Conservation (phyloP, 805 yeast species). For the Metschnikowia similis region DNA sequence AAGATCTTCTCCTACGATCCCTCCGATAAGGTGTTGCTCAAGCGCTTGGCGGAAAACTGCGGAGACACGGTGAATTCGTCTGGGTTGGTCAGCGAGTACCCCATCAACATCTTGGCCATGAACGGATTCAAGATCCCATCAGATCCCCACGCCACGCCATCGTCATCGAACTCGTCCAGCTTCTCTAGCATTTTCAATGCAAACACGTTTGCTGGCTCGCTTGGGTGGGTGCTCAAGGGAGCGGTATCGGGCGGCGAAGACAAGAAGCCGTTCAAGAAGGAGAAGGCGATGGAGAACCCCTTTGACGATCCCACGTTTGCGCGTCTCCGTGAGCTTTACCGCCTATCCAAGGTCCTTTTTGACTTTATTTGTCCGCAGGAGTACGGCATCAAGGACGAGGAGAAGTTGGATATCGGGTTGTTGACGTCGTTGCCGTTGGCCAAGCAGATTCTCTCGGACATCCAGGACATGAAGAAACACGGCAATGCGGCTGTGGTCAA, state of each 20-base stretch:
- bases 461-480: constrained; percentile 70
- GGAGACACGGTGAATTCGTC: constrained; percentile 45
- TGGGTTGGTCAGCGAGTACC: constrained; percentile 63
- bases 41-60: constrained; percentile 35
- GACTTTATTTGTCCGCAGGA: constrained; percentile 99
- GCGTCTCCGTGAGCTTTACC: constrained; percentile 79
- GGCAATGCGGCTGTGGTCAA: constrained; percentile 81
- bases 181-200: constrained; percentile 17
- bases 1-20: constrained; percentile 69
- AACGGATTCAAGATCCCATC: constrained; percentile 66
- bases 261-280: constrained; percentile 11
- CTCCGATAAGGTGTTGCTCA: constrained; percentile 33
- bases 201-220: constrained; percentile 53
- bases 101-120: constrained; percentile 70
- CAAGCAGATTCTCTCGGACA: constrained; percentile 76
- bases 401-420: constrained; percentile 92
- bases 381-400: constrained; percentile 93
- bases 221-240: constrained; percentile 66
- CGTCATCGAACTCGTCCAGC: constrained; percentile 20
- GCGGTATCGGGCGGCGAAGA: constrained; percentile 20
- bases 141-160: constrained; percentile 17
- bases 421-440: constrained; percentile 92
- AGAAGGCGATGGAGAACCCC: constrained; percentile 27
- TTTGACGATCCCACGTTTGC: constrained; percentile 81
- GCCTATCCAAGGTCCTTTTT: constrained; percentile 86